Base-by-base conservation (phyloP, 2,329 filamentous ascomycete genomes). In the Penicillium sp. region DNA sequence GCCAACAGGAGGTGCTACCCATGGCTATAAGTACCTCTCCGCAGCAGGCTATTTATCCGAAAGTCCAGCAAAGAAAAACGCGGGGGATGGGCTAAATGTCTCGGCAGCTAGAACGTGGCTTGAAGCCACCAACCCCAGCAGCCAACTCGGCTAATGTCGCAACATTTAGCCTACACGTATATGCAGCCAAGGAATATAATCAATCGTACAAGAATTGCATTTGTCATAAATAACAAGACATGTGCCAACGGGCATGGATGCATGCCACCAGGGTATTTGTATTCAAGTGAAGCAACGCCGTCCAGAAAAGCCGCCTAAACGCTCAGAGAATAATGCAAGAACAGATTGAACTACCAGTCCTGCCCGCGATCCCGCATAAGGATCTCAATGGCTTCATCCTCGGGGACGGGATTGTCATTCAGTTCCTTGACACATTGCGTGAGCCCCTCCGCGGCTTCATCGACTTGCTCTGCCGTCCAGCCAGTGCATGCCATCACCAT, bases 401-500 rank as follows among this genome's bases (percentile, higher is more conserved):
- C 72, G 9, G 74, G 72, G 27, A 77, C 67, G 6, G 74, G 74
- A 47, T 76, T 71, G 70, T 97, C 92, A 66, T 91, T 96, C 23
- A 76, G 53, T 39, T 78, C 76, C 74, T 96, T 93, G 3, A 97
- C 88, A 2, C 94, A 94, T 59, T 90, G 86, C 45, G 95, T 84
- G 41, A 99, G 78, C 3, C 86, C 86, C 50, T 91, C 89, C 0
- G 97, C 80, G 49, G 91, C 83, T 54, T 84, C 83, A 64, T 97
- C 94, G 15, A 97, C 89, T 55, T 90, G 84, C 9, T 82, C 80
- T 58, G 95, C 91, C 1, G 85, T 82, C 34, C 92, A 89, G 9
- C 86, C 86, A 0, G 91, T 96, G 69, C 93, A 97, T 13, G 97
- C 78, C 51, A 88, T 86, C 25, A 99, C 91, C 31, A 97, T 90